Evolutionary conservation across 345 rosid species (phyloP).

Genomic region (Nephelium lappaceum): DNA sequence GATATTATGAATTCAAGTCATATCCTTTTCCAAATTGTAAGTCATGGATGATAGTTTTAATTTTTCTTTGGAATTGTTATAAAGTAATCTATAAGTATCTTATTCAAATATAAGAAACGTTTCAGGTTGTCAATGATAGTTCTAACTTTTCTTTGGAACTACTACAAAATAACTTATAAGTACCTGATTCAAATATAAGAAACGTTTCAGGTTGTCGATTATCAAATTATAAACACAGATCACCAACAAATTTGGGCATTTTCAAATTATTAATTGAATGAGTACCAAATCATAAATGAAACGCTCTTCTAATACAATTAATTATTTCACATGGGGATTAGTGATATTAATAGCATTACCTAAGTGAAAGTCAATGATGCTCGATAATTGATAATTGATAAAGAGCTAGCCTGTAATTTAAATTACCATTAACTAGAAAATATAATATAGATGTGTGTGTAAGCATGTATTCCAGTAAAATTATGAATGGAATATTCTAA

Average conservation of each 20-base stretch:
- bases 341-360: slow-evolving; percentile 7
- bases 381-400: background rate
- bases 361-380: slow-evolving; percentile 10
- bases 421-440: background rate
- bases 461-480: background rate
- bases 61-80: no score
- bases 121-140: no score
- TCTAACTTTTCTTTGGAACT: no score
- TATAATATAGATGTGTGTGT: background rate
- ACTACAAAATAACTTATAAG: no score
- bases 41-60: no score
- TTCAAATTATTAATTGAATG: slow-evolving; percentile 15
- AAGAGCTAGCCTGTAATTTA: background rate
- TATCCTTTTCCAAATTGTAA: no score
- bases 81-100: no score
- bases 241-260: background rate
- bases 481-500: no score
- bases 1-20: no score
- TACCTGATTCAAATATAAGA: background rate
- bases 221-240: slow-evolving; percentile 8
- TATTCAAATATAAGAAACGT: no score
- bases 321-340: slow-evolving; percentile 23
- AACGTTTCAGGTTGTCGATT: no score
- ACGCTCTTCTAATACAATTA: slow-evolving; percentile 23
- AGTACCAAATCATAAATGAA: slow-evolving; percentile 21